Base-by-base conservation (phyloP, 768 basidiomycete species). In the Cystobasidiopsis lactophilus region DNA sequence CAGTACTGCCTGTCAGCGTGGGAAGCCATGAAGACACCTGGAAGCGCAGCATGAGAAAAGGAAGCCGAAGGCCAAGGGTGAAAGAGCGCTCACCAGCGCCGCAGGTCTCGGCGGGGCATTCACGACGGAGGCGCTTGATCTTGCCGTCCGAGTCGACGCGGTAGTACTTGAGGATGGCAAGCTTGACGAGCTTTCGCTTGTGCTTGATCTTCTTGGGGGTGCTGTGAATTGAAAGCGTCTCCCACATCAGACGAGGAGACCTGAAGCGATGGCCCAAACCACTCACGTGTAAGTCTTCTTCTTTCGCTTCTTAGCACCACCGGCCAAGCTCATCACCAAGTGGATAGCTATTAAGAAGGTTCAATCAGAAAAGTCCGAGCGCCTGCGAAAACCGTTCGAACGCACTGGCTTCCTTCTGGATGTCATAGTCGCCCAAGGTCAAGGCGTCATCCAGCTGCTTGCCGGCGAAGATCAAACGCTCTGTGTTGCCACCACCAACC, bases 251-350 rank as follows among this genome's bases (percentile, higher is more conserved):
- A 39, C 23, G 50, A n/a, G 33, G 30, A n/a, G n/a, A n/a, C n/a
- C 13, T 16, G 9, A 19, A 48, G 21, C 30, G 48, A 52, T 16
- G 21, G 40, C 10, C n/a, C 7, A 27, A 13, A 1, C 3, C 2
- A 1, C 26, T 2, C 46, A 85, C 83, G 73, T 88, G 81, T 95
- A 95, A 52, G 85, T 88, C 77, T 96, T 96, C 77, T 96, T 98
- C 80, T 96, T 96, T 69, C 91, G 80, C 79, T 96, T 96, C 80
- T 95, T 96, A 61, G 80, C 88, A 77, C 93, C 93, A 76, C 93
- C 93, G 71, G 88, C 84, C 51, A 98, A 82, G 64, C 93, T 82
- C 55, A 96, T 79, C 60, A 96, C 91, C 60, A 96, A 70, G 71
- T 96, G 91, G 55, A 98, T 95, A 89, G 66, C 95, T 89, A 74